These are phyloP conservation scores for Paspalum vaginatum DNA, from an alignment of 176 grass and related monocot species.

Conservation along the genomic window DNA sequence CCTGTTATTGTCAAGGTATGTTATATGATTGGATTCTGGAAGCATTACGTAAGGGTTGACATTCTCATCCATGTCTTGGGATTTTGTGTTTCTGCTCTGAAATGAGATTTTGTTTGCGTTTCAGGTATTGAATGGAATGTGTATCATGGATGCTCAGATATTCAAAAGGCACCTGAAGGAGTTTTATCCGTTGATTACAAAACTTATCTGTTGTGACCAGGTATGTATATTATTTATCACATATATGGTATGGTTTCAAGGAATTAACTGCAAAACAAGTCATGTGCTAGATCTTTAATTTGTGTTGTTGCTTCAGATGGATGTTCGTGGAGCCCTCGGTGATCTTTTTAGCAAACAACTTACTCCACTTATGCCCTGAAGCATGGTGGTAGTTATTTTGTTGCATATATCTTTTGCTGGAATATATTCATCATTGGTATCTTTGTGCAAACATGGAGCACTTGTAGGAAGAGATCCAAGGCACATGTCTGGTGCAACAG, in stretches of 20 bases:
- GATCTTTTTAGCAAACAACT: conserved; percentile 95
- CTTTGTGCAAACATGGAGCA: conserved; percentile 48
- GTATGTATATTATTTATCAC: conserved; percentile 30
- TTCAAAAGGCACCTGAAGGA: conserved; percentile 95
- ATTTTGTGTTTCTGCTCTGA: conserved; percentile 10
- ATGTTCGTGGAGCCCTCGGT: conserved; percentile 83
- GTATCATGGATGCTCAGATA: conserved; percentile 83
- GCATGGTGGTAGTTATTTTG: conserved; percentile 27
- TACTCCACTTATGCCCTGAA: conserved; percentile 74
- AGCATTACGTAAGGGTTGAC: not conserved
- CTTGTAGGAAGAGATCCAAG: conserved; percentile 27
- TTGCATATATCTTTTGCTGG: conserved; percentile 47
- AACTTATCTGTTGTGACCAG: conserved; percentile 99
- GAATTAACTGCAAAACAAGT: not conserved
- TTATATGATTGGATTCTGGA: conserved; percentile 36
- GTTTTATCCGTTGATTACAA: conserved; percentile 97
- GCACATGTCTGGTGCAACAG: conserved; percentile 25
- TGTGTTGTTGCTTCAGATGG: conserved; percentile 69
- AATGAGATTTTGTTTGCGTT: conserved; percentile 32
- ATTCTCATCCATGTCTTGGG: conserved; percentile 28
- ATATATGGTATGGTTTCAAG: not conserved
- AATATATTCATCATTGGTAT: conserved; percentile 42
- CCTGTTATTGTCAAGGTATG: conserved; percentile 98
- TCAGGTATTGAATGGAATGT: conserved; percentile 97
- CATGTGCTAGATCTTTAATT: conserved; percentile 6